Evolutionary conservation across 176 grass and related monocot genomes (phyloP).

Genomic region (Poa pratensis): DNA sequence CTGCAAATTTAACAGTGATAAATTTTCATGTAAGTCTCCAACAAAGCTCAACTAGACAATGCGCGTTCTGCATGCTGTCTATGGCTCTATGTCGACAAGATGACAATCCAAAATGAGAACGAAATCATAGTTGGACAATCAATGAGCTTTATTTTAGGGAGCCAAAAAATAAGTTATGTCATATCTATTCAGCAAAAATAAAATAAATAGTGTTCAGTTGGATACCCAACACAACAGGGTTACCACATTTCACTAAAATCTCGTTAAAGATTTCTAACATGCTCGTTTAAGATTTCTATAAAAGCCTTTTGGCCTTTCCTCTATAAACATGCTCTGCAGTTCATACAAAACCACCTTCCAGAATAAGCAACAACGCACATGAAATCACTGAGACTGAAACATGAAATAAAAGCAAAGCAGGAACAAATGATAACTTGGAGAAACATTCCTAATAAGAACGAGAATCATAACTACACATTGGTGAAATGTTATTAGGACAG

Average conservation of each 20-base stretch:
- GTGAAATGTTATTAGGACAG: slow-evolving; percentile 3
- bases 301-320: neutral
- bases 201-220: neutral
- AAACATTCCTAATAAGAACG: neutral
- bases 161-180: neutral
- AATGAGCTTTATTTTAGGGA: neutral
- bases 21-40: neutral
- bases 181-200: slow-evolving; percentile 7
- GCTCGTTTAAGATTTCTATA: neutral
- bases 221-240: neutral
- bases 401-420: neutral
- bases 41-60: neutral
- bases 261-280: neutral
- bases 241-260: neutral
- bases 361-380: slow-evolving; percentile 25
- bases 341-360: slow-evolving; percentile 12
- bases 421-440: neutral
- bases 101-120: neutral
- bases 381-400: neutral
- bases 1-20: neutral
- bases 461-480: neutral
- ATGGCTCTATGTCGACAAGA: too few species aligned
- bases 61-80: neutral
- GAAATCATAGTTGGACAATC: neutral
- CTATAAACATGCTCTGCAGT: neutral